Conservation (phyloP, 331 rosid species). For the Stylosanthes scabra region DNA sequence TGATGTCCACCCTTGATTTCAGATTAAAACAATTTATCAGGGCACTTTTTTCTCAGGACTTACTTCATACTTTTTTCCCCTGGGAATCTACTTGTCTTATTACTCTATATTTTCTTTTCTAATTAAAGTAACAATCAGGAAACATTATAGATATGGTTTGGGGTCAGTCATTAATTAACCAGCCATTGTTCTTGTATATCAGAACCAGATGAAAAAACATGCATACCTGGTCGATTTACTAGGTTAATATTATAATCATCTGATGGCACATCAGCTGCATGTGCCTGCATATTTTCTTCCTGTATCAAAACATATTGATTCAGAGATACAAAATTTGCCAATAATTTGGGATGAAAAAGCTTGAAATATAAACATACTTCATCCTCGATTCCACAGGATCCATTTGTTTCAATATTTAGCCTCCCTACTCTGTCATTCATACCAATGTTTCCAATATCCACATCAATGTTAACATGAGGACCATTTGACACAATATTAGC, state of each 20-base stretch:
- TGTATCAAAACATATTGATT: conserved; percentile 37
- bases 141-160: neutral
- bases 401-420: conserved; percentile 37
- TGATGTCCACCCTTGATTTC: neutral
- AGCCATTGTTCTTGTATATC: conserved; percentile 23
- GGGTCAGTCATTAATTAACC: conserved; percentile 3
- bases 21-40: conserved; percentile 21
- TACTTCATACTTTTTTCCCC: too few species aligned
- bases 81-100: too few species aligned
- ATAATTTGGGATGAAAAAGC: conserved; percentile 11
- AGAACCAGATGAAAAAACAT: conserved; percentile 26
- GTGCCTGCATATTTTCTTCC: conserved; percentile 54
- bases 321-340: conserved; percentile 36
- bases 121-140: neutral
- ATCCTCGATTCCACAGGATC: conserved; percentile 34
- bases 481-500: conserved; percentile 22
- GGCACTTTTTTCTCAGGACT: neutral
- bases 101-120: too few species aligned
- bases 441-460: conserved; percentile 38
- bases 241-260: conserved; percentile 29
- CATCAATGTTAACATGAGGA: conserved; percentile 32
- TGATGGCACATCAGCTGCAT: conserved; percentile 44
- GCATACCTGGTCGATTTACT: conserved; percentile 59
- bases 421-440: conserved; percentile 22
- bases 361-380: conserved; percentile 45